Base-by-base conservation (phyloP, 2,329 filamentous ascomycete species). In the Fusarium chlamydosporum region DNA sequence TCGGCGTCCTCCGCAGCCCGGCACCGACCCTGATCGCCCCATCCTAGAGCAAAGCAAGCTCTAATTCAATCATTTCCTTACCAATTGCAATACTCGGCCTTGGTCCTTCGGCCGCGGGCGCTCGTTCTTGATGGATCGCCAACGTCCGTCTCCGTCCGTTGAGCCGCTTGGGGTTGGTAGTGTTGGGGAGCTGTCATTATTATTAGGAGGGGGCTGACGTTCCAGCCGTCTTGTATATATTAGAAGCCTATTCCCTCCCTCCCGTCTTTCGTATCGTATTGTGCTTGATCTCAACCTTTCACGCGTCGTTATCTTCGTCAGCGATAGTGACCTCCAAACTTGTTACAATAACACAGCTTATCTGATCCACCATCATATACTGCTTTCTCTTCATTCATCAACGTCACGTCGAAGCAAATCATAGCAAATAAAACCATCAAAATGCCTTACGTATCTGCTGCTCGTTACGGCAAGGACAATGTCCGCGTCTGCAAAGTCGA, bases 401-500 rank as follows among this genome's bases (percentile, higher is more conserved):
- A 40, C 34, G 10, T 18, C 11, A 18, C 23, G 13, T 15, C 8
- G 15, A n/a, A 40, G 12, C 48, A 54, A 45, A 51, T 45, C 45
- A 41, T 45, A 41, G 9, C 26, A 46, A 60, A 29, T 52, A 71
- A 66, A 57, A 61, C 51, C 26, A 54, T 56, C 67, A 71, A 42
- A 46, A 89, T 90, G 87, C 81, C 87, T 69, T 78, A 79, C 72
- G 80, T 90, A 64, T 83, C 86, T 63, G 82, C 87, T 75, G 92
- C 92, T 74, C 89, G 90, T 78, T 95, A 94, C 79, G 92, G 92
- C 83, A 95, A 99, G 89, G 96, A 98, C 88, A 98, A 99, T 84
- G 91, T 99, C 86, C 94, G 96, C 76, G 89, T 99, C 75, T 97
- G 92, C 89, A 99, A 99, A 82, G 94, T 97, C 76, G 86, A 96